Evolutionary conservation across 768 basidiomycete genomes (phyloP), one percentile per base, ranked within the genome.

Genomic region (Strobilomyces dryophilus): DNA sequence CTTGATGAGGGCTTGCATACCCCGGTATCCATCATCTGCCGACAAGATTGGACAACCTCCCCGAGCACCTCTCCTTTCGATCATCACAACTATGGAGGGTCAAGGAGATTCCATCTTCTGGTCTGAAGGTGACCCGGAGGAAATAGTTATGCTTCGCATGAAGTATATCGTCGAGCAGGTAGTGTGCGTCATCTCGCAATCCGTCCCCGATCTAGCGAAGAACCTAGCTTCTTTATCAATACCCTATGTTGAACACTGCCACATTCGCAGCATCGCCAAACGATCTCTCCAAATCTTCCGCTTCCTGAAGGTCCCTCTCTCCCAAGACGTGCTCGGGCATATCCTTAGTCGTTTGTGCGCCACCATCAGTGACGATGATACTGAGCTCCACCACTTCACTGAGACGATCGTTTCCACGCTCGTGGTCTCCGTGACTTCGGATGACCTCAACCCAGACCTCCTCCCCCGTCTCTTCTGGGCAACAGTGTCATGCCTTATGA

Each of bases 211-310:
- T n/a, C 71, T 95, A 29, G 74, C 82, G 35, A 81, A 86, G 49
- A 76, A 80, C 42, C 92, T 95, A 85, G 92, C 90, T 7, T 84
- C 84, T 3, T 58, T 93, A 29, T 88, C 90, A 10, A 71, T 97
- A 52, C 72, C 76, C 27, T 97, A 95, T 85, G 87, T 91, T 5
- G 93, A 92, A 12, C 78, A 85, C 2, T 95, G 92, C 62, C 87
- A 90, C 15, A 91, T 92, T 55, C 83, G 92, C 44, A 83, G 84
- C 36, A 83, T 85, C 18, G 92, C 95, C 3, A 91, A 89, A 71
- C 81, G 93, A 31, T 95, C 93, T 10, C 74, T 97, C 54, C 94
- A 97, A 66, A 76, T 93, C n/a, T 93, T 91, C 71, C 85, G 92
- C 35, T 82, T 87, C 1, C 74, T 97, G 20, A 80, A 83, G 64